These are phyloP conservation scores for Solanum hybrid DNA, from an alignment of 305 asterid genomes.

Conservation along the genomic window DNA sequence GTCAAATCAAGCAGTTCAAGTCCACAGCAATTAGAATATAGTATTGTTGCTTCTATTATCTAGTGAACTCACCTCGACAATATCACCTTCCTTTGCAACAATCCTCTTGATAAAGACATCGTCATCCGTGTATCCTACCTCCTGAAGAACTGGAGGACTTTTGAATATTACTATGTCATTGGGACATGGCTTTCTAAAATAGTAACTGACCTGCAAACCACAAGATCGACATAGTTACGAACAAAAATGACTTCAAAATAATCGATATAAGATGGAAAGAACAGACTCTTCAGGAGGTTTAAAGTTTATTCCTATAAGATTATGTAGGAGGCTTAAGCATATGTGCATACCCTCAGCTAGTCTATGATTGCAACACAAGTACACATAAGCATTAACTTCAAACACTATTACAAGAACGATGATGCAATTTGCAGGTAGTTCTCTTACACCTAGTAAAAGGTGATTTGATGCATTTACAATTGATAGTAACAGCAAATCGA, in stretches of 20 bases:
- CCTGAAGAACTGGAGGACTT: conserved; percentile 97
- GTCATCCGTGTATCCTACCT: background rate
- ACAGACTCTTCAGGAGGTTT: background rate
- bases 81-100: too few species aligned
- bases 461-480: background rate
- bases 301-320: background rate
- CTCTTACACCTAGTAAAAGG: background rate
- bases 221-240: background rate
- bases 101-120: too few species aligned
- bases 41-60: too few species aligned
- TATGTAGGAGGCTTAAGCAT: background rate
- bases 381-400: background rate
- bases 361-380: background rate
- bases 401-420: background rate
- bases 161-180: conserved; percentile 86
- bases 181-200: conserved; percentile 88
- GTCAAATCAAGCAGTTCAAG: too few species aligned
- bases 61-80: too few species aligned
- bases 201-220: conserved; percentile 66
- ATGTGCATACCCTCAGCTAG: background rate
- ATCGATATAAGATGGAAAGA: background rate
- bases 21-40: too few species aligned
- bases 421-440: background rate
- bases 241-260: background rate
- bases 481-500: background rate